Evolutionary conservation across 129 eudicot genomes (phyloP).

Genomic region (Tagetes patula): DNA sequence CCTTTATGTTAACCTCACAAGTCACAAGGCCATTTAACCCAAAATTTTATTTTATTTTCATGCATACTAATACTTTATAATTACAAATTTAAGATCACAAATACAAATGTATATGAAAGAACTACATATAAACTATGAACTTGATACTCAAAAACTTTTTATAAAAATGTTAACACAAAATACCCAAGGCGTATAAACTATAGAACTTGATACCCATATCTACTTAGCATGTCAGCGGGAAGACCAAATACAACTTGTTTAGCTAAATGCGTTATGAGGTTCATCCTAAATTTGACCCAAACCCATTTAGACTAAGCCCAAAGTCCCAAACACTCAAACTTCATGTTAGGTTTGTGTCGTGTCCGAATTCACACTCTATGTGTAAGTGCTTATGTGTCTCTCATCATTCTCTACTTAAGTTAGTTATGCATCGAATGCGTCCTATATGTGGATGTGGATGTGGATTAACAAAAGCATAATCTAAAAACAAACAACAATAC

Average conservation of each 20-base stretch:
- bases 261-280: background rate
- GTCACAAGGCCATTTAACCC: background rate
- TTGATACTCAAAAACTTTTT: background rate
- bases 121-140: background rate
- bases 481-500: background rate
- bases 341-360: background rate
- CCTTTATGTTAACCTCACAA: too few species aligned
- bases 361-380: background rate
- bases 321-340: background rate
- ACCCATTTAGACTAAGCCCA: background rate
- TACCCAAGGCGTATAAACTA: background rate
- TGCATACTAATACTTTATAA: background rate
- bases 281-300: background rate
- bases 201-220: too few species aligned
- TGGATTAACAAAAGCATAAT: background rate
- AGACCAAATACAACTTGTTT: too few species aligned
- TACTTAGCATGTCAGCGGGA: too few species aligned
- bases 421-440: background rate
- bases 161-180: background rate
- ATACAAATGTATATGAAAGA: background rate
- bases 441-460: background rate
- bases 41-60: background rate
- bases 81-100: background rate
- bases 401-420: background rate
- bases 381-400: background rate